A percentile compares a stretch with the other conserved stretches of the same genome.
phyloP scores from a whole-genome alignment of 2,329 filamentous ascomycete genomes.

The Aschersonia sp. region DNA sequence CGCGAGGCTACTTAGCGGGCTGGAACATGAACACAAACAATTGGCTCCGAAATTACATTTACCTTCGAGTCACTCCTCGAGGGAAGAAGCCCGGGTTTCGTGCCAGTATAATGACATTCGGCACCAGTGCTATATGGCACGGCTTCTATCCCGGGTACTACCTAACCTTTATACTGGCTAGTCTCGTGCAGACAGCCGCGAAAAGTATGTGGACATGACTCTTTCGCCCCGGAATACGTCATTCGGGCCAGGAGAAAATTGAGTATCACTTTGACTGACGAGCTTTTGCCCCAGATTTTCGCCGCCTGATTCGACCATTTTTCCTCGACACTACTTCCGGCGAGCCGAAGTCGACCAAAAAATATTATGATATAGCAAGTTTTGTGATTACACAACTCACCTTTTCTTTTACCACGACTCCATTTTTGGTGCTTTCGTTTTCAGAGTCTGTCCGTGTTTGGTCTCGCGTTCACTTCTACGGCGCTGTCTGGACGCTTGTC shows the following conservation, averaged over 20 bases:
- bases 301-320: conserved; percentile 80
- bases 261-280: too few species aligned
- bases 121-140: conserved; percentile 93
- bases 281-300: conserved; percentile 48
- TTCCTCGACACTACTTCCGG: conserved; percentile 70
- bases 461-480: conserved; percentile 82
- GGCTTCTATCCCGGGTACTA: conserved; percentile 98
- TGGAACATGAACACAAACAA: conserved; percentile 99
- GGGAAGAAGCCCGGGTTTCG: conserved; percentile 95
- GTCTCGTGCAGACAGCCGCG: conserved; percentile 81
- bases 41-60: conserved; percentile 93
- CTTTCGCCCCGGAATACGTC: too few species aligned
- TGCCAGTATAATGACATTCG: conserved; percentile 85
- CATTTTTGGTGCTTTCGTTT: conserved; percentile 73
- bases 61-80: conserved; percentile 83
- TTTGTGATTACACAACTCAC: conserved; percentile 65
- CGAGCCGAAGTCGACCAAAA: conserved; percentile 55
- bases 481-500: conserved; percentile 48
- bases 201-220: conserved; percentile 49
- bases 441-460: conserved; percentile 59
- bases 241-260: too few species aligned
- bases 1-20: conserved; percentile 74
- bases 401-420: conserved; percentile 69
- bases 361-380: conserved; percentile 71
- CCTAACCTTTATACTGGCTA: conserved; percentile 74